Conservation (phyloP, 257 asterid genomes). For the Verbena officinalis region DNA sequence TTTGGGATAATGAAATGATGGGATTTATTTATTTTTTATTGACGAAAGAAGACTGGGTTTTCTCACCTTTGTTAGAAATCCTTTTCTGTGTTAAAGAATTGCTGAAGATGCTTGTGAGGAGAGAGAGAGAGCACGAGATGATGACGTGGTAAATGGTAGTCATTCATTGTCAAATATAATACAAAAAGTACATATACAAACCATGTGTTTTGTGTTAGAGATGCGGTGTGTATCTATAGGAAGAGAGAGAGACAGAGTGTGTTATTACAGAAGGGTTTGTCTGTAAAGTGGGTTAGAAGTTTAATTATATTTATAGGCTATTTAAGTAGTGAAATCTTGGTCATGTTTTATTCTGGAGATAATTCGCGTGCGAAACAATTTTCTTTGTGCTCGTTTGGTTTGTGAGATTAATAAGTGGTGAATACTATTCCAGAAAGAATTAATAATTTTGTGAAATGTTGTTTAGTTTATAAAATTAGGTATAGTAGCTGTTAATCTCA, state of each 20-base stretch:
- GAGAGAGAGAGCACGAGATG: conserved; percentile 18
- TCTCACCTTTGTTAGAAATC: background rate
- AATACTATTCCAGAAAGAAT: too few species aligned
- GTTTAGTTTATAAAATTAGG: too few species aligned
- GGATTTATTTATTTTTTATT: conserved; percentile 20
- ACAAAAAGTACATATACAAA: background rate
- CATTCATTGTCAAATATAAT: conserved; percentile 24
- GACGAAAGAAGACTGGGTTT: background rate
- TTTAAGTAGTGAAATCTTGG: background rate
- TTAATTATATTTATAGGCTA: background rate
- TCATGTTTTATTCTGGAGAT: background rate
- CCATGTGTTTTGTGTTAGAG: background rate
- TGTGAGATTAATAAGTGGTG: too few species aligned
- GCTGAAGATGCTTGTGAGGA: conserved; percentile 15
- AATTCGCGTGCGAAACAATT: background rate
- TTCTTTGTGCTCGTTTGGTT: too few species aligned
- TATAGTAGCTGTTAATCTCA: too few species aligned
- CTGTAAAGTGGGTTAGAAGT: conserved; percentile 22
- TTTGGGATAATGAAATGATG: conserved; percentile 24
- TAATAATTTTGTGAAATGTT: too few species aligned
- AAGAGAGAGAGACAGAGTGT: conserved; percentile 21
- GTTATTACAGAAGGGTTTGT: conserved; percentile 20
- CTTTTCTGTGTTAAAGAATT: conserved; percentile 22
- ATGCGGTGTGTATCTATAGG: conserved; percentile 4
- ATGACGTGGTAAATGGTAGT: conserved; percentile 36